These are phyloP conservation scores for Podospora didyma DNA, from an alignment of 495 filamentous ascomycete genomes.

Conservation along the genomic window DNA sequence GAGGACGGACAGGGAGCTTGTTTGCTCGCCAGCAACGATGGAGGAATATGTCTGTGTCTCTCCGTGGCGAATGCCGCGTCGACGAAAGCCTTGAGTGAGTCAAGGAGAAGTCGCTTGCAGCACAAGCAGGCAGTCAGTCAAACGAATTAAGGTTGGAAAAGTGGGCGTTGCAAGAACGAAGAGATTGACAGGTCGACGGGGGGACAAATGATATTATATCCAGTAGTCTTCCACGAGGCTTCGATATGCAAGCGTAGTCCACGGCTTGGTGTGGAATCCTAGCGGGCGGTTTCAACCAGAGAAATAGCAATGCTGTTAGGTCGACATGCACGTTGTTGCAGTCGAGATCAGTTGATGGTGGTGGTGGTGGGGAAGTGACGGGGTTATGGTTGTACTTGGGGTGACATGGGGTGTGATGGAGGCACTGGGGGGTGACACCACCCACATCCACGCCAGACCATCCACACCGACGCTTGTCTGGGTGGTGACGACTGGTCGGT, in stretches of 20 bases:
- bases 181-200: slow-evolving; percentile 18
- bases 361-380: neutral
- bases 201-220: slow-evolving; percentile 29
- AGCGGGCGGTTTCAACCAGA: slow-evolving; percentile 6
- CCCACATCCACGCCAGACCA: neutral
- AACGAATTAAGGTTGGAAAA: slow-evolving; percentile 17
- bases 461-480: slow-evolving; percentile 19
- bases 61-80: neutral
- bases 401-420: slow-evolving; percentile 11
- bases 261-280: slow-evolving; percentile 12
- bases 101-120: slow-evolving; percentile 14
- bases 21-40: neutral
- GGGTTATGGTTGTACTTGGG: neutral
- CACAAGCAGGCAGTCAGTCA: slow-evolving; percentile 8
- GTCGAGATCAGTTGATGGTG: slow-evolving; percentile 6
- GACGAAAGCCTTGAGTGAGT: slow-evolving; percentile 15
- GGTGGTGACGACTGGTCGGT: slow-evolving; percentile 22
- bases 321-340: slow-evolving; percentile 24
- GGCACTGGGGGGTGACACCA: neutral
- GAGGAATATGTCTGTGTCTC: slow-evolving; percentile 9
- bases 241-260: slow-evolving; percentile 15
- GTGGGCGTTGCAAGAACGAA: slow-evolving; percentile 20
- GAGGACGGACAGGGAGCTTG: neutral
- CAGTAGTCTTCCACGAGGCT: slow-evolving; percentile 25
- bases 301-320: slow-evolving; percentile 14